Evolutionary conservation across 768 basidiomycete genomes (phyloP).

Genomic region (Trametes cubensis): DNA sequence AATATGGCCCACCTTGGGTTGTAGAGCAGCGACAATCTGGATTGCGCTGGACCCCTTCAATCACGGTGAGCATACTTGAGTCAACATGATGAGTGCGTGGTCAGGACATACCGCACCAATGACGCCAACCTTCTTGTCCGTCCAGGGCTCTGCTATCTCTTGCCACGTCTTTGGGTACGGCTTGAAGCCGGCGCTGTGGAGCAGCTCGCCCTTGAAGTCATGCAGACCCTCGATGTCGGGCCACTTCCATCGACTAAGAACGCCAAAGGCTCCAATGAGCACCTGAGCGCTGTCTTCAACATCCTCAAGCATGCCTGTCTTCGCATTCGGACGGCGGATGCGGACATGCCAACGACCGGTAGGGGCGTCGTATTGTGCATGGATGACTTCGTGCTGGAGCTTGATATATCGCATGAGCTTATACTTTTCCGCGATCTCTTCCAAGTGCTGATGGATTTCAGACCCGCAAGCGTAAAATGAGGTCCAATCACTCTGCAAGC

Average conservation of each 20-base stretch:
- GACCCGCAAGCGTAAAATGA: constrained; percentile 59
- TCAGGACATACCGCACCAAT: constrained; percentile 54
- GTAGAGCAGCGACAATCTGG: constrained; percentile 60
- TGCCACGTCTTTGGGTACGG: constrained; percentile 41
- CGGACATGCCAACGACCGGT: constrained; percentile 59
- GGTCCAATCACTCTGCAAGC: constrained; percentile 67
- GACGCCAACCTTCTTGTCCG: constrained; percentile 56
- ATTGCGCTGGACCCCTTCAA: constrained; percentile 62
- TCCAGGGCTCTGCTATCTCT: constrained; percentile 51
- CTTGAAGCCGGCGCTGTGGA: constrained; percentile 70
- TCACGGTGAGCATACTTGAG: background rate
- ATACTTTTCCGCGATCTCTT: constrained; percentile 58
- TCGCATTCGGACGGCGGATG: constrained; percentile 35
- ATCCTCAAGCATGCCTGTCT: constrained; percentile 27
- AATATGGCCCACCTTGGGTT: constrained; percentile 51
- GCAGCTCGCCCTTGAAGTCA: constrained; percentile 55
- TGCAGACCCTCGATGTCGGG: constrained; percentile 63
- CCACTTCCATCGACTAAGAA: constrained; percentile 64
- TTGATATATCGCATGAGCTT: constrained; percentile 55
- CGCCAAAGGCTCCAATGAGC: constrained; percentile 58
- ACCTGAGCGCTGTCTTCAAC: constrained; percentile 60
- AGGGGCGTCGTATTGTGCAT: constrained; percentile 52
- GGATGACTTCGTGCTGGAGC: constrained; percentile 55
- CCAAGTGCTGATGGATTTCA: constrained; percentile 60
- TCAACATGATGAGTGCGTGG: too few relatives aligned